Evolutionary conservation across 108 stramenopile species (phyloP).

Genomic region (Nannochloropsis granulata): DNA sequence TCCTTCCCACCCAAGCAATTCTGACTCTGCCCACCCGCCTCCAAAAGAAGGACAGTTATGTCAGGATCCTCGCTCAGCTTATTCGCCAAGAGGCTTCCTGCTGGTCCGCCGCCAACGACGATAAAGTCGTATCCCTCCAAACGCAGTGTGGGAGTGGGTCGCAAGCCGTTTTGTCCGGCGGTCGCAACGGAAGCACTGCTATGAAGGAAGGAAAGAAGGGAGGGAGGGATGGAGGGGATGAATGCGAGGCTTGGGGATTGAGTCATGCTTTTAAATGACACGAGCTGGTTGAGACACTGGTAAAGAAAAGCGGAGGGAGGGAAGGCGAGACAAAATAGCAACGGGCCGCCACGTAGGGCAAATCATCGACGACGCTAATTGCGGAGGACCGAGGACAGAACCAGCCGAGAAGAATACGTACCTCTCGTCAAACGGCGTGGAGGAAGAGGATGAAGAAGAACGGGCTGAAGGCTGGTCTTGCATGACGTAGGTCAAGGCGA

Average conservation of each 20-base stretch:
- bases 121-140: constrained; percentile 48
- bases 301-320: too few relatives aligned
- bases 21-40: constrained; percentile 33
- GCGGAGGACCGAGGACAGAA: not conserved
- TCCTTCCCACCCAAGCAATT: constrained; percentile 15
- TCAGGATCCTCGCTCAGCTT: constrained; percentile 32
- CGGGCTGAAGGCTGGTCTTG: not conserved
- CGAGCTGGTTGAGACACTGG: too few relatives aligned
- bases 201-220: not conserved
- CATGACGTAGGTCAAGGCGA: not conserved
- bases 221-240: not conserved
- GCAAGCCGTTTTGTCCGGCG: not conserved
- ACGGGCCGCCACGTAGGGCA: too few relatives aligned
- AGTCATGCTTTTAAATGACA: not conserved
- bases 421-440: not conserved
- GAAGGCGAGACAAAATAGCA: too few relatives aligned
- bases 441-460: not conserved
- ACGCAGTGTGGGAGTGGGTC: not conserved
- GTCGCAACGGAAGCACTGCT: not conserved
- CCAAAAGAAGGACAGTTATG: constrained; percentile 33
- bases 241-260: too few relatives aligned
- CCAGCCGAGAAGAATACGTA: not conserved
- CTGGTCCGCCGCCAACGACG: constrained; percentile 56
- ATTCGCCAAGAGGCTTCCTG: constrained; percentile 50
- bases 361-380: not conserved